A percentile compares a stretch with the other conserved stretches of the same genome.
phyloP scores from a whole-genome alignment of 352 stramenopile genomes.

The Globisporangium emineosum region DNA sequence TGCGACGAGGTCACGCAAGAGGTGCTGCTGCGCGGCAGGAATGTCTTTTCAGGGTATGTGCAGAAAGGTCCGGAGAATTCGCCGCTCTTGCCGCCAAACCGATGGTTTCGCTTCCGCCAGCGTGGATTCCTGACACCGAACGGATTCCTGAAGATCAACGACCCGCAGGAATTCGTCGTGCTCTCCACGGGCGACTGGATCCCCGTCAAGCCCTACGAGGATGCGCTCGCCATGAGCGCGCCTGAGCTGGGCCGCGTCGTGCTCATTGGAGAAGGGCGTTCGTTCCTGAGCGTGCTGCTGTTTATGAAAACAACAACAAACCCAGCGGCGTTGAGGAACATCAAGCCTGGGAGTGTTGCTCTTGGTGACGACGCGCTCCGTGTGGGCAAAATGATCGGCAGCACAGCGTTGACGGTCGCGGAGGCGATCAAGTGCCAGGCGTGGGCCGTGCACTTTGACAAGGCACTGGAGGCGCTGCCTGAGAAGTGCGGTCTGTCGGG shows the following conservation, averaged over 20 bases:
- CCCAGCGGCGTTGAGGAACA: slow-evolving; percentile 9
- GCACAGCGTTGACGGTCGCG: slow-evolving; percentile 41
- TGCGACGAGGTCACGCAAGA: slow-evolving; percentile 66
- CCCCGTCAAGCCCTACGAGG: slow-evolving; percentile 60
- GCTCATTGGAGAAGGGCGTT: slow-evolving; percentile 61
- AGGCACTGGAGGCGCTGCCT: slow-evolving; percentile 49
- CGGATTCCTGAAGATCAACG: slow-evolving; percentile 71
- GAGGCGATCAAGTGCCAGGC: slow-evolving; percentile 68
- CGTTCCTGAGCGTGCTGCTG: slow-evolving; percentile 72
- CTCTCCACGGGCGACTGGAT: slow-evolving; percentile 76
- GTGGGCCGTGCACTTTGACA: slow-evolving; percentile 78
- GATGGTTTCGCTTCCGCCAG: slow-evolving; percentile 57
- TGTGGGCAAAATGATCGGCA: slow-evolving; percentile 33
- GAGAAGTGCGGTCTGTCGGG: slow-evolving; percentile 47
- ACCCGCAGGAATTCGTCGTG: slow-evolving; percentile 67
- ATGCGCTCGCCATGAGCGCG: slow-evolving; percentile 36
- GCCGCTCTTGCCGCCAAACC: slow-evolving; percentile 26
- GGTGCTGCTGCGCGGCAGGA: slow-evolving; percentile 59
- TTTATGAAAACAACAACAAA: slow-evolving; percentile 60
- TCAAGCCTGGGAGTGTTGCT: slow-evolving; percentile 17
- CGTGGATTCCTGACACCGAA: slow-evolving; percentile 63
- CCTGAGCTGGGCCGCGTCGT: slow-evolving; percentile 66
- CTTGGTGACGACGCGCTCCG: slow-evolving; percentile 51
- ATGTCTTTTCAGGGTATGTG: slow-evolving; percentile 74
- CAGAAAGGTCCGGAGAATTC: slow-evolving; percentile 20